Evolutionary conservation across 2,329 filamentous ascomycete genomes (phyloP), one percentile per base, ranked within the genome.

Genomic region (Beauveria rudraprayagi): DNA sequence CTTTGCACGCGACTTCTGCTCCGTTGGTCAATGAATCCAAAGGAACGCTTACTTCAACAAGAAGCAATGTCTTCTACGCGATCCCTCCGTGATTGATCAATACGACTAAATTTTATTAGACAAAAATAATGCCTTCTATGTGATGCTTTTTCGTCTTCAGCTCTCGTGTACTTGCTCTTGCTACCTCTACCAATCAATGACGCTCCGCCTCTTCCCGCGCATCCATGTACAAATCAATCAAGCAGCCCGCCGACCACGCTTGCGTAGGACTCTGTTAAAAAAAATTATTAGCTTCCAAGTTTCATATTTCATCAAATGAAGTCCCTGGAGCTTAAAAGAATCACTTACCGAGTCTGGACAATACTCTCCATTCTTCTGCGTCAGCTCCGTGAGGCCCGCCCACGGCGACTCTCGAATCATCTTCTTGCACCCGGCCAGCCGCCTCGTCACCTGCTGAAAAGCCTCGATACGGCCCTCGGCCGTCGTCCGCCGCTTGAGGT

Each of bases 201-300:
- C 54, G 60, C 22, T 26, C 52, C 28, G 82, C 78, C 67, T 79
- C 79, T 65, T 83, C 82, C 28, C 82, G 80, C 19, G 91, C 93
- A 73, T 99, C 94, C 80, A 96, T 92, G 77, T 96, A 99, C 65
- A 99, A 76, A 76, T 99, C 94, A 69, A 99, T 90, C 70, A 99
- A 79, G 73, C 94, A 97, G 24, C 91, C 89, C 34, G 94, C 90
- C 58, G 92, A 97, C 94, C 94, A 99, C 58, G 94, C 89, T 75
- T 99, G 94, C 0, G 94, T 97, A 28, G 94, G 94, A 58, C 89
- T 94, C 87, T 94, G 71, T 60, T 51, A 34, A 28, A 16, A 51
- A 16, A 24, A 8, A 14, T 26, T 14, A 16, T 55, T 55, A 61
- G 52, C 3, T 43, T 24, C 28, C 6, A 17, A 19, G 4, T 53